Evolutionary conservation across 805 yeast species (phyloP), one percentile per base, ranked within the genome.

Genomic region (Candida michaelii): DNA sequence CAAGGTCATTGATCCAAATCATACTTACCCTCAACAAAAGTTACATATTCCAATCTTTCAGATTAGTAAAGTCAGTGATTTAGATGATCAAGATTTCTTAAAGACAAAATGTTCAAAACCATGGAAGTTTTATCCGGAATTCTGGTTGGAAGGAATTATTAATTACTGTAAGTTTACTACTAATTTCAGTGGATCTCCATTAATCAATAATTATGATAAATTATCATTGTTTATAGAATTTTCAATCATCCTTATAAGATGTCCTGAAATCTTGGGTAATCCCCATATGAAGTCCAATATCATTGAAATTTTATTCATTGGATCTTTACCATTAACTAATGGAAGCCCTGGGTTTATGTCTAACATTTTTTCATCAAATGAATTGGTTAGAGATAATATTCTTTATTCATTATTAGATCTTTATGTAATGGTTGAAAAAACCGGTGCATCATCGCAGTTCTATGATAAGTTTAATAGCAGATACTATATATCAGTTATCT

Each of bases 391-490:
- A 23, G 70, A 81, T 29, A 80, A 89, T 59, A 59, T 93, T 48
- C 69, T 93, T 44, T 89, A 87, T 55, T 85, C 96, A 0, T 72
- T 93, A 43, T 74, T 93, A 63, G 95, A 89, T 54, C 85, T 89
- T 48, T 93, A 91, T 61, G 96, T 93, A 27, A 88, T 87, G 74
- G 90, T 91, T 39, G 99, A 93, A 61, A 89, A 87, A 56, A 93
- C 99, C 0, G 99, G 99, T 8, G 85, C 97, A 1, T 83, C 91
- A 6, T 82, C 95, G 0, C 98, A 93, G 63, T 93, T 91, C 59
- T 91, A 91, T 62, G 99, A 93, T 62, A 93, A 93, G 65, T 93
- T 93, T 68, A 90, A 89, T 61, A 79, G 88, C 33, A 77, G 99
- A 60, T 91, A 82, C 63, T 84, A 88, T 58, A 87, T 93, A 21